These are phyloP conservation scores for Trichosanthes cucumerina DNA, from an alignment of 306 rosid genomes.

Conservation along the genomic window DNA sequence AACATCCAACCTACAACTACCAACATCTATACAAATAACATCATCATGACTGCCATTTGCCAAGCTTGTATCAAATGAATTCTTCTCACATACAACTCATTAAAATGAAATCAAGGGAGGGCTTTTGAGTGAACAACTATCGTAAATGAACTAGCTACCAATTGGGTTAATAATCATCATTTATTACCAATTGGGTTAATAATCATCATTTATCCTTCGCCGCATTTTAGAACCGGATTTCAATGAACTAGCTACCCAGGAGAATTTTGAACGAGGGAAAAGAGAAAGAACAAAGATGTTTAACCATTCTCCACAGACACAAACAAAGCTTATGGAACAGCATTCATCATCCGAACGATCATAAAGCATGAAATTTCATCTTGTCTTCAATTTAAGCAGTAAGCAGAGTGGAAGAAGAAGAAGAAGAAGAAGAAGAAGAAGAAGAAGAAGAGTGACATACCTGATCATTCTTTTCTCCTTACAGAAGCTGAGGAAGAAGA, in stretches of 20 bases:
- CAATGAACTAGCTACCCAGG: neutral
- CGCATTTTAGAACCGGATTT: neutral
- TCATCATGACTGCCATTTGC: conserved; percentile 23
- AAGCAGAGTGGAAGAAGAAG: neutral
- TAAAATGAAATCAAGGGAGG: neutral
- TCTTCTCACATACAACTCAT: neutral
- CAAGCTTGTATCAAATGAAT: conserved; percentile 7
- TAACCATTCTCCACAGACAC: neutral
- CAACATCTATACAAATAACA: conserved; percentile 41
- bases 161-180: neutral
- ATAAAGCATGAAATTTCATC: neutral
- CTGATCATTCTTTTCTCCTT: neutral
- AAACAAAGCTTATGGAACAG: neutral
- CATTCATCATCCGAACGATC: neutral
- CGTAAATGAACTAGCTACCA: neutral
- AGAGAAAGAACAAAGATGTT: neutral
- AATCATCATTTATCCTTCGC: neutral
- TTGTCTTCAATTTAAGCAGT: neutral
- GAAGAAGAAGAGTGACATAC: neutral
- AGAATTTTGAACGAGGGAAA: neutral
- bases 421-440: no score
- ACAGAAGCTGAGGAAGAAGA: neutral
- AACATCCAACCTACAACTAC: conserved; percentile 36
- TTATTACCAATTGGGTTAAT: neutral
- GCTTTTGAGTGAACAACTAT: neutral